Evolutionary conservation across 169 alveolate genomes (phyloP).

Genomic region (Plasmodium knowlesi): DNA sequence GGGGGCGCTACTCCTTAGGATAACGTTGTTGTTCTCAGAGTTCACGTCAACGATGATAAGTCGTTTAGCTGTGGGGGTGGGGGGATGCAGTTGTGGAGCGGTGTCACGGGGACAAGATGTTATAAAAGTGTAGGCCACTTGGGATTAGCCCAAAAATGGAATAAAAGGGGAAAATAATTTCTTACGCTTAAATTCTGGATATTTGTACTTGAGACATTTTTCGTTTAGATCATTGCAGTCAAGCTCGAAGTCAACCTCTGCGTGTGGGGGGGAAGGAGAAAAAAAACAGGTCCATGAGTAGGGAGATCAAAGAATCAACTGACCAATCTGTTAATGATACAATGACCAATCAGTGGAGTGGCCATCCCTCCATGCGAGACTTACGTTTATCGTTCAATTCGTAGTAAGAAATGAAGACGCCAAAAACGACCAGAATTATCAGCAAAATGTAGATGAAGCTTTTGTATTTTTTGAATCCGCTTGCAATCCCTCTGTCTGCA

Average conservation of each 20-base stretch:
- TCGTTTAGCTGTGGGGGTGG: conserved; percentile 15
- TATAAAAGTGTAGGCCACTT: background rate
- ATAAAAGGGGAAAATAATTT: background rate
- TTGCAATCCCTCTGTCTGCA: background rate
- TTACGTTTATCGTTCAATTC: conserved; percentile 19
- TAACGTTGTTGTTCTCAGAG: conserved; percentile 6
- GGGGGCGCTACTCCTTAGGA: conserved; percentile 45
- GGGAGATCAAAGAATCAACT: background rate
- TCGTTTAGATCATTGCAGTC: conserved; percentile 45
- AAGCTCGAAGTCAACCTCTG: conserved; percentile 21
- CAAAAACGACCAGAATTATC: background rate
- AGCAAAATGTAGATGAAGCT: conserved; percentile 25
- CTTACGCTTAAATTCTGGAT: conserved; percentile 63
- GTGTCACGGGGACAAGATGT: background rate
- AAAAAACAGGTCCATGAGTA: background rate
- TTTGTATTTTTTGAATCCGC: conserved; percentile 1
- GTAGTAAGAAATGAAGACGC: conserved; percentile 11
- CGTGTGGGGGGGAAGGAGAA: background rate
- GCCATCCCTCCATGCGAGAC: background rate
- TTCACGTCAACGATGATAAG: conserved; percentile 23
- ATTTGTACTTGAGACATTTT: conserved; percentile 23
- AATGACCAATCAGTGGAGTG: background rate
- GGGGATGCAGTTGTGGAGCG: background rate
- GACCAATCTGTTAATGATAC: too few species aligned
- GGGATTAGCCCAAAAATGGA: background rate